These are phyloP conservation scores for Sclerotinia minor DNA, from an alignment of 2,329 filamentous ascomycete species.

Conservation along the genomic window DNA sequence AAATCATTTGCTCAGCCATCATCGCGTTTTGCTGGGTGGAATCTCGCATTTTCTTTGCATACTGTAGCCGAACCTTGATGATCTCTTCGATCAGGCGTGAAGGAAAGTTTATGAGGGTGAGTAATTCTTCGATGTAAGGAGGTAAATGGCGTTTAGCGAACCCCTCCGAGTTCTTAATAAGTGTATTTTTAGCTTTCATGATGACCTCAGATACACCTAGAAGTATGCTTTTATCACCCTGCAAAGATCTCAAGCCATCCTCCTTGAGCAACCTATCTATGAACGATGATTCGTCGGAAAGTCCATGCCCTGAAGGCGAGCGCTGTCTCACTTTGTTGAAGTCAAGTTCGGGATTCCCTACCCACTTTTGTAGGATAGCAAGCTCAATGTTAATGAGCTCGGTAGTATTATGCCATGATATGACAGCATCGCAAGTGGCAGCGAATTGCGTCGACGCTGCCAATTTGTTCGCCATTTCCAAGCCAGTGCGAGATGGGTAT, in stretches of 20 bases:
- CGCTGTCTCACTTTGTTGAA: conserved; percentile 75
- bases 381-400: conserved; percentile 95
- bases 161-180: conserved; percentile 80
- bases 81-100: conserved; percentile 95
- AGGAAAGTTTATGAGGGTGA: conserved; percentile 96
- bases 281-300: conserved; percentile 89
- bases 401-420: conserved; percentile 96
- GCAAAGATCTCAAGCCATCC: conserved; percentile 87
- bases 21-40: conserved; percentile 87
- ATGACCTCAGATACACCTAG: conserved; percentile 82
- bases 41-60: conserved; percentile 94
- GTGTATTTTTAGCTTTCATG: conserved; percentile 85
- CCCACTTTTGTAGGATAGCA: conserved; percentile 89
- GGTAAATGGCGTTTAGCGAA: conserved; percentile 90
- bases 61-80: conserved; percentile 85
- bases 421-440: conserved; percentile 82
- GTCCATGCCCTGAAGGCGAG: conserved; percentile 67
- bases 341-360: conserved; percentile 92
- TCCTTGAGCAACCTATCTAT: conserved; percentile 94
- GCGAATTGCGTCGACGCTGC: conserved; percentile 75
- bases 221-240: conserved; percentile 85
- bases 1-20: conserved; percentile 97
- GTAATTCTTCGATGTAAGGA: conserved; percentile 92
- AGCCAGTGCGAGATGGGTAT: conserved; percentile 76
- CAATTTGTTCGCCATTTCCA: conserved; percentile 73